Evolutionary conservation across 129 eudicot species (phyloP).

Genomic region (Tagetes patula): DNA sequence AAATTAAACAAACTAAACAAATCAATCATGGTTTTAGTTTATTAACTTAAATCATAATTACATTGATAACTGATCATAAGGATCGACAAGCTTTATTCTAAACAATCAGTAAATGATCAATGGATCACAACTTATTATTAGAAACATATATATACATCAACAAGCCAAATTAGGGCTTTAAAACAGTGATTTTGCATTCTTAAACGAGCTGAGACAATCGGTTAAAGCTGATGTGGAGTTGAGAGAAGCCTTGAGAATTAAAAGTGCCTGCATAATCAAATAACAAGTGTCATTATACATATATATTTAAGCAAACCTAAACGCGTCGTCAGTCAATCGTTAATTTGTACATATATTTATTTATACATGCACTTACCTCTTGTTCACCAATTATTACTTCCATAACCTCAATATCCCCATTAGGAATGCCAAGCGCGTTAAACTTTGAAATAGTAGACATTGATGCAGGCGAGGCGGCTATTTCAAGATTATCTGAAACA

Average conservation of each 20-base stretch:
- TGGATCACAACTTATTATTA: slow-evolving; percentile 4
- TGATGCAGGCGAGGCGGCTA: slow-evolving; percentile 18
- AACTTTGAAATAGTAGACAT: slow-evolving; percentile 30
- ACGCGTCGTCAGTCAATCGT: too few species aligned
- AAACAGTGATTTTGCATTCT: slow-evolving; percentile 8
- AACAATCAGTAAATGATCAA: neutral
- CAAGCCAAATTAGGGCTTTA: neutral
- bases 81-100: slow-evolving; percentile 5
- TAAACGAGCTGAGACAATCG: slow-evolving; percentile 9
- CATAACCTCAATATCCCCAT: slow-evolving; percentile 37
- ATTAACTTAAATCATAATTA: neutral
- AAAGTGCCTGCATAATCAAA: slow-evolving; percentile 21
- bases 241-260: slow-evolving; percentile 27
- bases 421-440: slow-evolving; percentile 22
- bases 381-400: slow-evolving; percentile 38
- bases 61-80: neutral
- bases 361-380: slow-evolving; percentile 31
- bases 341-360: too few species aligned
- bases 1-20: neutral
- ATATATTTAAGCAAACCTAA: neutral
- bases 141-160: neutral
- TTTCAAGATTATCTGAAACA: slow-evolving; percentile 37
- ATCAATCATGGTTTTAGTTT: neutral
- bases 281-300: neutral
- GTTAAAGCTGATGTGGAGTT: slow-evolving; percentile 35